phyloP scores from a whole-genome alignment of 495 filamentous ascomycete genomes.

The Pyrenula massariospora region DNA sequence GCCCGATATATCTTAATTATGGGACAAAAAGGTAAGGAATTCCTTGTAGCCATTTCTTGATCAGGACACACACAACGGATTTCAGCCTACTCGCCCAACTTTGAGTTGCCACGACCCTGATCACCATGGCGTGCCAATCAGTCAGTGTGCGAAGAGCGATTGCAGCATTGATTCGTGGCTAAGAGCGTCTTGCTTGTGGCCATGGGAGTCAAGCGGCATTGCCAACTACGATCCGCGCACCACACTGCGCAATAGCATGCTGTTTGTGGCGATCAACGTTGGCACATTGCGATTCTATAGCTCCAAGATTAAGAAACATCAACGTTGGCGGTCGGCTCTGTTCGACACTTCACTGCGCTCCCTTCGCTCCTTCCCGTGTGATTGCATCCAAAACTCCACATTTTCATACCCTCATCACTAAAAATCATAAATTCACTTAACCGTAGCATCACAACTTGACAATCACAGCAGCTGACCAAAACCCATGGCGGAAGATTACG shows the following conservation, averaged over 20 bases:
- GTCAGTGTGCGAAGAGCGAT: constrained; percentile 87
- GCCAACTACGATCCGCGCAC: not conserved
- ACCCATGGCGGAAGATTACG: not conserved
- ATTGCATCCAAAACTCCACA: not conserved
- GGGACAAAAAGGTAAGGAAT: too few relatives aligned
- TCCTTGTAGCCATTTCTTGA: too few relatives aligned
- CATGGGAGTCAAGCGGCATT: not conserved
- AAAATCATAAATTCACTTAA: too few relatives aligned
- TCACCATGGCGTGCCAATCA: constrained; percentile 73
- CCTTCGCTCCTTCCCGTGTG: not conserved
- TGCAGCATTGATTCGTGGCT: constrained; percentile 19
- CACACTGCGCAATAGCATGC: not conserved
- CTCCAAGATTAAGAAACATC: not conserved
- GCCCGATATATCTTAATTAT: too few relatives aligned
- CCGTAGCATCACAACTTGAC: too few relatives aligned
- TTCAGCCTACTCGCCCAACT: constrained; percentile 61
- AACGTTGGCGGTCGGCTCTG: not conserved
- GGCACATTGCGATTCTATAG: not conserved
- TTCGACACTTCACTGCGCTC: not conserved
- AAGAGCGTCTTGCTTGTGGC: constrained; percentile 9
- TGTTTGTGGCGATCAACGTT: not conserved
- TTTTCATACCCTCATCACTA: too few relatives aligned
- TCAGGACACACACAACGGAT: too few relatives aligned
- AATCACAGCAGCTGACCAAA: too few relatives aligned
- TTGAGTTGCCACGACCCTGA: constrained; percentile 79